Evolutionary conservation across 148 eudicot species (phyloP).

Genomic region (Rhododendron kiyosumense): DNA sequence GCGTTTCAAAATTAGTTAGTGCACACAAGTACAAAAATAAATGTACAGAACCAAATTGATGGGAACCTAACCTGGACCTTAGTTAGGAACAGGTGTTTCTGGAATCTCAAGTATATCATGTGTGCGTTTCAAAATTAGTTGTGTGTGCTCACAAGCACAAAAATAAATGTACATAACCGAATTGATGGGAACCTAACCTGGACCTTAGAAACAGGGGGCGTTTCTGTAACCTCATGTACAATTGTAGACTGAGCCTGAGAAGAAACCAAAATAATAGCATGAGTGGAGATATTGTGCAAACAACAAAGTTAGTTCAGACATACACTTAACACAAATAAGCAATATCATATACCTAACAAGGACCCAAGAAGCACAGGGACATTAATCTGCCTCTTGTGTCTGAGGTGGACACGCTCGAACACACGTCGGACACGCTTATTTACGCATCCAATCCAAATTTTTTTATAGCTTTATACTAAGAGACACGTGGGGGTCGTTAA

Average conservation of each 20-base stretch:
- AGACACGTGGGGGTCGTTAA: neutral
- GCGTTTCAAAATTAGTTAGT: neutral
- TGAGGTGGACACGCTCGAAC: neutral
- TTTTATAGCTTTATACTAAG: neutral
- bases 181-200: slow-evolving; percentile 11
- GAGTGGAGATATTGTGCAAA: neutral
- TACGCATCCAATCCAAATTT: neutral
- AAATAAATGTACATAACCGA: neutral
- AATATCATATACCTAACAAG: neutral
- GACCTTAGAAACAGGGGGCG: slow-evolving; percentile 22
- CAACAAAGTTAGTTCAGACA: no score
- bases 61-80: slow-evolving; percentile 18
- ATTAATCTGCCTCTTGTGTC: neutral
- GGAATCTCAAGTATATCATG: slow-evolving; percentile 17
- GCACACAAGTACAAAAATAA: neutral
- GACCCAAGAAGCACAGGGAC: neutral
- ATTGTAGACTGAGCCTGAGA: slow-evolving; percentile 27
- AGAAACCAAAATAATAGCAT: slow-evolving; percentile 6
- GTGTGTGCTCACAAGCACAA: neutral
- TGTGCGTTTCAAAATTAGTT: no score
- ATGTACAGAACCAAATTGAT: neutral
- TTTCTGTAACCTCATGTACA: slow-evolving; percentile 31
- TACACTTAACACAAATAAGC: no score
- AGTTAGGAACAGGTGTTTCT: slow-evolving; percentile 29
- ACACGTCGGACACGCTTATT: neutral